phyloP scores from a whole-genome alignment of 176 grass and related monocot species.

The Poa annua region DNA sequence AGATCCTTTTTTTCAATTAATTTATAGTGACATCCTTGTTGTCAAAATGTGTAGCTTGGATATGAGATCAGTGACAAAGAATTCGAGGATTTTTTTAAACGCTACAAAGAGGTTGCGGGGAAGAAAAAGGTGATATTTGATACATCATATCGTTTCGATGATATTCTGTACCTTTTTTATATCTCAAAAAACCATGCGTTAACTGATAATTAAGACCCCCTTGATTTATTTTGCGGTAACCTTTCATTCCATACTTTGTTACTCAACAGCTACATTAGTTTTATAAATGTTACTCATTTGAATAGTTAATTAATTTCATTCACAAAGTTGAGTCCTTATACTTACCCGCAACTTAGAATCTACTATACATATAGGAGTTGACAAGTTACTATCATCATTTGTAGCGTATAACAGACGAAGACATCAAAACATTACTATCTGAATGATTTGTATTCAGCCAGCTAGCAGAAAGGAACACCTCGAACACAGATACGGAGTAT shows the following conservation, averaged over 20 bases:
- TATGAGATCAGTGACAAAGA: conserved; percentile 83
- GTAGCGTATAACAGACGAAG: conserved; percentile 89
- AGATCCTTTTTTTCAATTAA: background rate
- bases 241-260: background rate
- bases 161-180: conserved; percentile 1
- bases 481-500: too few relatives aligned
- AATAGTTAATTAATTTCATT: background rate
- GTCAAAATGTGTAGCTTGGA: conserved; percentile 60
- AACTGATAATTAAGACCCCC: too few relatives aligned
- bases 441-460: too few relatives aligned
- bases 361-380: background rate
- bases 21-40: conserved; percentile 20
- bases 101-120: conserved; percentile 95
- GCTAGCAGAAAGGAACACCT: too few relatives aligned
- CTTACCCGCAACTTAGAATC: background rate
- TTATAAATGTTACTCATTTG: background rate
- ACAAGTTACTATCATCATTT: conserved; percentile 8
- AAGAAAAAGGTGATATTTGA: conserved; percentile 82
- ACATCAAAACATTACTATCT: conserved; percentile 71
- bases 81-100: conserved; percentile 92
- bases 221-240: too few relatives aligned
- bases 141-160: background rate
- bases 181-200: background rate
- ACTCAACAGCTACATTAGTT: background rate
- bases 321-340: background rate